Evolutionary conservation across 1,139 yeast species (phyloP).

Genomic region (Suhomyces coccinellae): DNA sequence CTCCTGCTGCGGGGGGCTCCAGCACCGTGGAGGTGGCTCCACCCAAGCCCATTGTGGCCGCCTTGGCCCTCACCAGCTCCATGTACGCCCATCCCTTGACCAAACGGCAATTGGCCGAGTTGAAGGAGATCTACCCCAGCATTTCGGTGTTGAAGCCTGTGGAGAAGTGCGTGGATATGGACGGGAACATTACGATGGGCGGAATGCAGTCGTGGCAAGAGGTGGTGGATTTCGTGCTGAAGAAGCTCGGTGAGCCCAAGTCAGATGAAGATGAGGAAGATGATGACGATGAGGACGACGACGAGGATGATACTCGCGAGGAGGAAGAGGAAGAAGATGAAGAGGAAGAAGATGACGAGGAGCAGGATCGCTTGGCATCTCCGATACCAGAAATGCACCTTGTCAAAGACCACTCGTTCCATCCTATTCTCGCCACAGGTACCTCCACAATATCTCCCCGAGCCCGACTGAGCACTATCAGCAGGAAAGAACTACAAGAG

Average conservation of each 20-base stretch:
- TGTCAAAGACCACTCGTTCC: neutral
- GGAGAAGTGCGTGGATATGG: conserved; percentile 32
- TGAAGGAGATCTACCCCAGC: conserved; percentile 31
- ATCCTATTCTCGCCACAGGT: conserved; percentile 6
- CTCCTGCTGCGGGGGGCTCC: neutral
- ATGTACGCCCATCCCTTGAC: conserved; percentile 37
- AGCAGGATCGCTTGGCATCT: conserved; percentile 19
- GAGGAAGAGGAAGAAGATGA: conserved; percentile 23
- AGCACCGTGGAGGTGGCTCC: conserved; percentile 18
- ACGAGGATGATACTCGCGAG: conserved; percentile 17
- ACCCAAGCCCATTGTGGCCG: conserved; percentile 30
- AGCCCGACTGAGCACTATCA: conserved; percentile 9
- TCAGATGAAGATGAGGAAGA: conserved; percentile 22
- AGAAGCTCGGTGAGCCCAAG: conserved; percentile 28
- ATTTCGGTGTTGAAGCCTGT: conserved; percentile 32
- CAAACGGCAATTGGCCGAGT: conserved; percentile 22
- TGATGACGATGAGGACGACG: conserved; percentile 19
- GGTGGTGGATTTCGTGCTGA: conserved; percentile 30
- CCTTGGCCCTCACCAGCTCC: conserved; percentile 29
- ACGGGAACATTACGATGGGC: conserved; percentile 35
- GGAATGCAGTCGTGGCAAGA: conserved; percentile 36
- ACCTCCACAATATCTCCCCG: neutral
- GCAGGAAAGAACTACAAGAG: conserved; percentile 10
- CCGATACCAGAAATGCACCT: conserved; percentile 7
- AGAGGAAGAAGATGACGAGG: conserved; percentile 24